Percentiles rank a stretch among this genome's conserved stretches.
These are phyloP conservation scores for Kazachstania kunashirensis DNA, from an alignment of 805 yeast species.

Conservation along the genomic window DNA sequence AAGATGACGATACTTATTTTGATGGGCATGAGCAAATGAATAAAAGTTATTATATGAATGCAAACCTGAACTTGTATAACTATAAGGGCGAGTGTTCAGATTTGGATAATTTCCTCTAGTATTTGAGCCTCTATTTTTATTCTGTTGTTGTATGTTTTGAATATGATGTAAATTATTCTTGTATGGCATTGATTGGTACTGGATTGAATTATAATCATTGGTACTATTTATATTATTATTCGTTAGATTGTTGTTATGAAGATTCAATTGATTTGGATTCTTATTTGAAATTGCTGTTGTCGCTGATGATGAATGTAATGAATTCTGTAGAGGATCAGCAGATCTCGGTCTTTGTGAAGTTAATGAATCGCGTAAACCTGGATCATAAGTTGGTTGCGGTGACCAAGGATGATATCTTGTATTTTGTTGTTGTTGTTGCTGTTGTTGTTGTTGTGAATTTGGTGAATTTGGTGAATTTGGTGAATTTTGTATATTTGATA, in stretches of 20 bases:
- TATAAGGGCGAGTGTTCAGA: background rate
- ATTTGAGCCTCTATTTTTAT: too few relatives aligned
- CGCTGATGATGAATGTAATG: background rate
- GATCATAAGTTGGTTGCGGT: slow-evolving; percentile 29
- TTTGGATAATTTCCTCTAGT: too few relatives aligned
- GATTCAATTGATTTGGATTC: too few relatives aligned
- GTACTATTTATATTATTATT: too few relatives aligned
- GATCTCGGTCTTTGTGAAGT: slow-evolving; percentile 31
- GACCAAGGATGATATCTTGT: slow-evolving; percentile 20
- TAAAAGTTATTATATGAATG: slow-evolving; percentile 2
- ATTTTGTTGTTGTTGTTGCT: background rate
- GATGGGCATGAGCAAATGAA: slow-evolving; percentile 4
- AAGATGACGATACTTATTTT: background rate
- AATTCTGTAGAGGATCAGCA: slow-evolving; percentile 30
- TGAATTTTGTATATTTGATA: slow-evolving; percentile 1
- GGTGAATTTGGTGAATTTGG: too few relatives aligned
- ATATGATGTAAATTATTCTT: too few relatives aligned
- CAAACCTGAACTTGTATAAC: background rate
- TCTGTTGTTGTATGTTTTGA: too few relatives aligned
- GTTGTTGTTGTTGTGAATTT: background rate
- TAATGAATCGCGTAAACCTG: slow-evolving; percentile 24
- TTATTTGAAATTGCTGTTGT: background rate
- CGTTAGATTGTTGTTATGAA: too few relatives aligned
- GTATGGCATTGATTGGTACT: too few relatives aligned
- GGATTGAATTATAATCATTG: too few relatives aligned